These are phyloP conservation scores for Kickxella alabastrina DNA, from an alignment of 192 early-diverging fungal genomes.

Conservation along the genomic window DNA sequence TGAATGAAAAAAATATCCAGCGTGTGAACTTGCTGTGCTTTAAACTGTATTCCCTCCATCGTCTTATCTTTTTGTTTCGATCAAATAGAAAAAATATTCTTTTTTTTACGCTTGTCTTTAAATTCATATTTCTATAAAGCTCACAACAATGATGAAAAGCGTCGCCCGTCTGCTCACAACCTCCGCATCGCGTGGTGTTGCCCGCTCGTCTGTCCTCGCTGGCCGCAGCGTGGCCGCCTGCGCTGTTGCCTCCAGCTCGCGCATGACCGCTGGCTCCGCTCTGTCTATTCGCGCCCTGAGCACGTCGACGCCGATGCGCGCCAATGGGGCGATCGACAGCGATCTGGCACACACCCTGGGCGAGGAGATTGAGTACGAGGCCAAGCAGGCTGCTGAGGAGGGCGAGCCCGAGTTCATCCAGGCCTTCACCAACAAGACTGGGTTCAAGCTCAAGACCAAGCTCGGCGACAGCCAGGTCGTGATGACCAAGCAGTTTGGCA, in stretches of 20 bases:
- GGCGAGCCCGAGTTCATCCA: constrained; percentile 67
- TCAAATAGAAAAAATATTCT: no score
- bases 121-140: no score
- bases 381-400: constrained; percentile 54
- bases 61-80: no score
- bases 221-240: not conserved
- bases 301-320: constrained; percentile 21
- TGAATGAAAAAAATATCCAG: no score
- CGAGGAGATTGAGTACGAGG: constrained; percentile 75
- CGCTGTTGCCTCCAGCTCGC: not conserved
- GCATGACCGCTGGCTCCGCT: not conserved
- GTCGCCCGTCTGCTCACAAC: constrained; percentile 15
- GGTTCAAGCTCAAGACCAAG: constrained; percentile 77
- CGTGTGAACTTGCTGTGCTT: no score
- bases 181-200: constrained; percentile 7
- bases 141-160: constrained; percentile 28
- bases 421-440: constrained; percentile 62
- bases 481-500: constrained; percentile 81
- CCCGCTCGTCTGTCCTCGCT: not conserved
- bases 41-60: no score
- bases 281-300: constrained; percentile 25
- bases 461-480: constrained; percentile 72
- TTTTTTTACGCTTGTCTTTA: no score
- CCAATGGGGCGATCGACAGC: constrained; percentile 56
- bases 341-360: constrained; percentile 68